Evolutionary conservation across 148 eudicot species (phyloP).

Genomic region (Rhododendron mucronatum): DNA sequence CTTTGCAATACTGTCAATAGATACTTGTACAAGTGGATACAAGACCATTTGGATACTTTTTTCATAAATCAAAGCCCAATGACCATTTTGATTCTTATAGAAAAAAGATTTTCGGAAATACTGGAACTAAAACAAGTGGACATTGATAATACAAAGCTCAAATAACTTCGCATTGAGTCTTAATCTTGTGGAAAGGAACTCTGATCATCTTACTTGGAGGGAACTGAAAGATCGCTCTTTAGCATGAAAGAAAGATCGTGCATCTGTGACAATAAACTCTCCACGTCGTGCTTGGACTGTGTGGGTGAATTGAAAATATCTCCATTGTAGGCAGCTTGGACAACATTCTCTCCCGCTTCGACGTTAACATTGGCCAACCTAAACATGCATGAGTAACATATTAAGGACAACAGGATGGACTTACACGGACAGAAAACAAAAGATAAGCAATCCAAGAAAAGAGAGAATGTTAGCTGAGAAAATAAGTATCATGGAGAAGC

Average conservation of each 20-base stretch:
- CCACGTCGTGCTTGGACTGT: conserved; percentile 31
- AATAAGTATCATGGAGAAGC: background rate
- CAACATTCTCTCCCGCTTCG: conserved; percentile 18
- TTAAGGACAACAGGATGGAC: background rate
- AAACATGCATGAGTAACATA: background rate
- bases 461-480: background rate
- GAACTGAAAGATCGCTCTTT: conserved; percentile 51
- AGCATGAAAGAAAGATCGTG: conserved; percentile 90
- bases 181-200: conserved; percentile 12
- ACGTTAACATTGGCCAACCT: conserved; percentile 22
- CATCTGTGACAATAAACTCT: conserved; percentile 66
- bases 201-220: conserved; percentile 27
- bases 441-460: background rate
- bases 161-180: background rate
- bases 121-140: background rate
- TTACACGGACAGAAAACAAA: background rate
- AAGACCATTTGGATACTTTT: background rate
- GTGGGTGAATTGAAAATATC: conserved; percentile 15
- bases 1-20: background rate
- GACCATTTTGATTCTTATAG: background rate
- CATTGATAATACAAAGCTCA: conserved; percentile 4
- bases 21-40: background rate
- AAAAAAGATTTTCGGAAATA: background rate
- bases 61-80: background rate
- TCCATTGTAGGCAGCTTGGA: conserved; percentile 20